Percentiles rank a stretch among this genome's conserved stretches.
These are phyloP conservation scores for Coprinopsis marcescibilis DNA, from an alignment of 768 basidiomycete species.

Conservation along the genomic window DNA sequence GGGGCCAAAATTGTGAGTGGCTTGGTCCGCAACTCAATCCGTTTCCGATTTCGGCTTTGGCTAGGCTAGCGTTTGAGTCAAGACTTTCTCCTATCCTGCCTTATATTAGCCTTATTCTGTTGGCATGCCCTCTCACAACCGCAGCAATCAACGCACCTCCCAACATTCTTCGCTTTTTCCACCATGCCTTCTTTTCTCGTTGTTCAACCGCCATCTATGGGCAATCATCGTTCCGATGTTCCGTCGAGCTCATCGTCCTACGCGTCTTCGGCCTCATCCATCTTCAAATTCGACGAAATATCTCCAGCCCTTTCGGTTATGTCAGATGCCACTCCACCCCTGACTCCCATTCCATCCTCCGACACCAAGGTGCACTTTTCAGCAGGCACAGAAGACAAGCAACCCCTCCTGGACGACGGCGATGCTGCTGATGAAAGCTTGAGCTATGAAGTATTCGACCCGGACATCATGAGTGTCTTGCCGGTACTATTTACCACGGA, in stretches of 20 bases:
- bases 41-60: background rate
- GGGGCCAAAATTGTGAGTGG: background rate
- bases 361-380: background rate
- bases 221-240: no score
- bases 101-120: background rate
- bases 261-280: constrained; percentile 12
- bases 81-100: background rate
- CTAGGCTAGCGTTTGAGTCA: background rate
- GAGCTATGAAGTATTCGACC: background rate
- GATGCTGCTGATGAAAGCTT: background rate
- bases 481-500: background rate
- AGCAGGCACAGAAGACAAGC: background rate
- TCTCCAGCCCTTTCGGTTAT: constrained; percentile 12
- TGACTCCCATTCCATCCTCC: constrained; percentile 13
- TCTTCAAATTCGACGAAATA: constrained; percentile 8
- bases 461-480: background rate
- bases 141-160: constrained; percentile 7
- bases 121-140: background rate
- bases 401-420: background rate
- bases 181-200: constrained; percentile 13
- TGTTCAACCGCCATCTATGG: constrained; percentile 9
- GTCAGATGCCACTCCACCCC: constrained; percentile 18
- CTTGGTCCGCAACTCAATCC: background rate
- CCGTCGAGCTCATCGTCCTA: constrained; percentile 8
- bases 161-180: constrained; percentile 13